Conservation (phyloP, 2,329 filamentous ascomycete species). For the Penicillium thymicola region DNA sequence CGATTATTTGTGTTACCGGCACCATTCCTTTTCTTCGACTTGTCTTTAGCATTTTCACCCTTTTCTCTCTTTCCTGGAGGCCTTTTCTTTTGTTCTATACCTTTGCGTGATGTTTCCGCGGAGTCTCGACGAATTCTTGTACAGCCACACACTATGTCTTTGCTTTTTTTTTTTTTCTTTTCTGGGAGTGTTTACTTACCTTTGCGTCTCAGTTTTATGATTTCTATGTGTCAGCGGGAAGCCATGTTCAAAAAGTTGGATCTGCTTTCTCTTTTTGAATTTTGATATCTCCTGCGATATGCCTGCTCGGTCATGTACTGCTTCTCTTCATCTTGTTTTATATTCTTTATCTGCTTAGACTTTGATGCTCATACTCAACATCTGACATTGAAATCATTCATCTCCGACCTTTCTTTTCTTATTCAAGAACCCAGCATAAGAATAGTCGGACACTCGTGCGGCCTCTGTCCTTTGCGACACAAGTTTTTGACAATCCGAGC, state of each 20-base stretch:
- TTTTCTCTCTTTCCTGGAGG: conserved; percentile 6
- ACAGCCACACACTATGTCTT: conserved; percentile 8
- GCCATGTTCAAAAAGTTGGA: not conserved
- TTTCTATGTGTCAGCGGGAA: conserved; percentile 2
- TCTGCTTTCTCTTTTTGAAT: not conserved
- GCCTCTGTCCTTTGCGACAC: too few species aligned
- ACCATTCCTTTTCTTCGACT: conserved; percentile 9
- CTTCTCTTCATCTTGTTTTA: not conserved
- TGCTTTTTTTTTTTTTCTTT: conserved; percentile 1
- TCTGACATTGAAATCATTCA: not conserved
- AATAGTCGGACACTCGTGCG: not conserved
- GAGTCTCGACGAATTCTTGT: conserved; percentile 18
- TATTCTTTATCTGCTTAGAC: not conserved
- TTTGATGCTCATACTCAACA: not conserved
- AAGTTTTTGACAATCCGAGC: too few species aligned
- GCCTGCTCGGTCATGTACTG: not conserved
- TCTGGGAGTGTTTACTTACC: not conserved
- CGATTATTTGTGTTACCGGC: conserved; percentile 1
- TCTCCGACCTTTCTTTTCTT: not conserved
- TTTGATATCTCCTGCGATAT: not conserved
- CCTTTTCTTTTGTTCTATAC: conserved; percentile 1
- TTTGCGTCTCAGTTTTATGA: conserved; percentile 2
- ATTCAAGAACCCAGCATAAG: not conserved
- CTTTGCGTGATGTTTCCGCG: conserved; percentile 25
- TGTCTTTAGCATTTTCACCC: conserved; percentile 6